Evolutionary conservation across 2,329 filamentous ascomycete species (phyloP), one percentile per base, ranked within the genome.

Genomic region (Aspergillus flavus): DNA sequence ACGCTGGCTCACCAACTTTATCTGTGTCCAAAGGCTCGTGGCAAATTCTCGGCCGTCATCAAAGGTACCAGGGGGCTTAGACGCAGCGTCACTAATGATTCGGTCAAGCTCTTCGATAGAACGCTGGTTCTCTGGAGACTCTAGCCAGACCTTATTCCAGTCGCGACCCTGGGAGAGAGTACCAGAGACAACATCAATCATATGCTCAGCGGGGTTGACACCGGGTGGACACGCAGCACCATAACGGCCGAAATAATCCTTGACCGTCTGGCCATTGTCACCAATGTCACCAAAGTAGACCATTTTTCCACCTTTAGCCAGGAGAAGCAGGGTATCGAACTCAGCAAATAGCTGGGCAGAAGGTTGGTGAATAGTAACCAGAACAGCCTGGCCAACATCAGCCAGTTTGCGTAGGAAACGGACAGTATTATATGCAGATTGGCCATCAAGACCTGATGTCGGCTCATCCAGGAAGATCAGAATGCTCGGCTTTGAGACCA

Each of bases 141-240:
- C 84, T 9, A 82, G 76, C 91, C 91, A 93, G 68, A 91, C 86
- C 45, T 91, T 82, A 69, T 89, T 87, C 90, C 91, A 93, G 69
- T 92, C 84, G 41, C 89, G 80, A 50, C 80, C 81, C 48, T 81
- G 80, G 0, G 81, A 83, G 1, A 84, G 71, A 41, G 76, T 73
- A 0, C 85, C 85, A 1, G 85, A 85, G 16, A 78, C 73, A 9
- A 76, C 72, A 21, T 81, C 72, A 57, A 87, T 84, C 66, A 87
- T 77, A 45, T 87, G 87, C 65, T 89, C 86, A 0, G 86, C 86
- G 2, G 87, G 83, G 67, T 89, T 89, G 66, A 85, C 85, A 67
- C 76, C 84, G 0, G 85, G 80, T 5, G 89, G 88, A 61, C 89
- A 91, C 2, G 84, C 78, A 0, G 88, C 86, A 4, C 89, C 89